A percentile compares a stretch with the other conserved stretches of the same genome.
phyloP scores from a whole-genome alignment of 768 basidiomycete species.

The Mycena floridula region DNA sequence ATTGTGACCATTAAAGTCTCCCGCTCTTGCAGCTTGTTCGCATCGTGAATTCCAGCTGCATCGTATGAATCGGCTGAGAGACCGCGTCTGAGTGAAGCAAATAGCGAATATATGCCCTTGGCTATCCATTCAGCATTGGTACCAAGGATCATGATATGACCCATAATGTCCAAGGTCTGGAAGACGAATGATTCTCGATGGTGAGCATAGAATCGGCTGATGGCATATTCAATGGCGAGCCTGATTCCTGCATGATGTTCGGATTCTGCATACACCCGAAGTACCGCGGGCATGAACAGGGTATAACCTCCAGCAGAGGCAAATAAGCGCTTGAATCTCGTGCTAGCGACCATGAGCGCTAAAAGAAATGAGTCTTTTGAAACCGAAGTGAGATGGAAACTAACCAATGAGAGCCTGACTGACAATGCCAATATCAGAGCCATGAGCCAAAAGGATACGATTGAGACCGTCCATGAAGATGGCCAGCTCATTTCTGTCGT shows the following conservation, averaged over 20 bases:
- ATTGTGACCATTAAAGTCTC: conserved; percentile 65
- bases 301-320: conserved; percentile 66
- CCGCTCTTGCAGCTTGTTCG: conserved; percentile 58
- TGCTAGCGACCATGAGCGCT: conserved; percentile 73
- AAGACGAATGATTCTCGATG: conserved; percentile 72
- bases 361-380: conserved; percentile 4
- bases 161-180: conserved; percentile 60
- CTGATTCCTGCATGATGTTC: conserved; percentile 52
- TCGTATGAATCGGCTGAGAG: conserved; percentile 38
- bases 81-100: conserved; percentile 48
- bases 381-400: conserved; percentile 11
- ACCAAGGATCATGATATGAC: conserved; percentile 44
- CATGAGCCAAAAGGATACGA: conserved; percentile 59
- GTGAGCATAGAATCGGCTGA: conserved; percentile 66
- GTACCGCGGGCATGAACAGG: conserved; percentile 66
- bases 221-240: conserved; percentile 63
- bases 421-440: conserved; percentile 74
- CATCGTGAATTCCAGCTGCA: conserved; percentile 59
- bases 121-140: conserved; percentile 48
- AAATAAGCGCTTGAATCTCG: conserved; percentile 73
- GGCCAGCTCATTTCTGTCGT: conserved; percentile 61
- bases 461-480: conserved; percentile 67
- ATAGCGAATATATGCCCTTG: conserved; percentile 48
- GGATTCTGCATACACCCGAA: conserved; percentile 65
- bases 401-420: conserved; percentile 66